Base-by-base conservation (phyloP, 139 green algal species). In the Yamagishiella unicocca region DNA sequence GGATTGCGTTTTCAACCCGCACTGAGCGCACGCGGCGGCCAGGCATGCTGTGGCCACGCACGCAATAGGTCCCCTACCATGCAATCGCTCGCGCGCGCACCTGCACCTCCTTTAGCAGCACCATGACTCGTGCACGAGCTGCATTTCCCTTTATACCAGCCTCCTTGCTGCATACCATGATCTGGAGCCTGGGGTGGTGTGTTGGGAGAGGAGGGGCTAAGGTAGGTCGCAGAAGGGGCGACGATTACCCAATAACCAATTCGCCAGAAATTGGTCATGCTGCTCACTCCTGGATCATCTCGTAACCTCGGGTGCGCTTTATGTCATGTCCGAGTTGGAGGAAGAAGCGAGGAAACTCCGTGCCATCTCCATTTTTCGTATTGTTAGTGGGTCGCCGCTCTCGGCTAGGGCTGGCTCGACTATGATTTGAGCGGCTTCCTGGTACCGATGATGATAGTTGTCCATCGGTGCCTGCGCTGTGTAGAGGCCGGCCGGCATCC, bases 41-140 rank as follows among this genome's bases (percentile, higher is more conserved):
- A n/a, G n/a, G n/a, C n/a, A n/a, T n/a, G n/a, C n/a, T n/a, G n/a
- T n/a, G n/a, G n/a, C n/a, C n/a, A n/a, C n/a, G n/a, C n/a, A n/a
- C n/a, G n/a, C n/a, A n/a, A n/a, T n/a, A n/a, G n/a, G n/a, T n/a
- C n/a, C n/a, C n/a, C n/a, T n/a, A n/a, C n/a, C n/a, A n/a, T n/a
- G n/a, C n/a, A n/a, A n/a, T n/a, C n/a, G n/a, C n/a, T n/a, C n/a
- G n/a, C n/a, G n/a, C n/a, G n/a, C 66, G n/a, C 40, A 85, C 79
- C 79, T 86, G 80, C 43, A 86, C 80, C 67, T 86, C 80, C 43
- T 72, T 73, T 8, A 86, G 66, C 31, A 86, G 80, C n/a, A 86
- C 62, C 80, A 86, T 86, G 27, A 45, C 27, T 1, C 80, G 62
- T 6, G 80, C 80, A 14, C 80, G 80, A 1, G 43, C 38, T 8